Evolutionary conservation across 805 yeast species (phyloP), one percentile per base, ranked within the genome.

Genomic region (Candida orba): DNA sequence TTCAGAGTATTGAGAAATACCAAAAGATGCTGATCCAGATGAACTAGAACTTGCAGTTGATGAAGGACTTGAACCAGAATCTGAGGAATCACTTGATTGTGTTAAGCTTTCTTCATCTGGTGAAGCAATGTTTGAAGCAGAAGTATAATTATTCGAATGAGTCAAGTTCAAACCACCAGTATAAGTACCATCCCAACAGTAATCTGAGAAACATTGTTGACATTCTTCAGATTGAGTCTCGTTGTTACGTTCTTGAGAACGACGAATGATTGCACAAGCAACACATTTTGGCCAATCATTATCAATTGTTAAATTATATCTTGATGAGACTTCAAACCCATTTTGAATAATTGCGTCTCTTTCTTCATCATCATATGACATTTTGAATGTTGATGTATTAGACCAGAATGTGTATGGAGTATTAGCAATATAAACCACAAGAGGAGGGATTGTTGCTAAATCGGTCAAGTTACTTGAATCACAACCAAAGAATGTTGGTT

Each of bases 401-500:
- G 91, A 74, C 56, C 67, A 65, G 57, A 60, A 81, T 24, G 81
- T 68, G 60, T 75, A 80, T 31, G 86, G 84, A 43, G 79, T 62
- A 60, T 88, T 88, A 38, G 95, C 90, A 44, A 77, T 70, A 56
- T 84, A 86, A n/a, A 88, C 77, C 34, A 88, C 71, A 45, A 87
- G 68, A 3, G 95, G 95, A 24, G 90, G 89, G 34, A 71, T 67
- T 24, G 70, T 66, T 36, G 69, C 58, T 47, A 81, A 67, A 14
- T 62, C 65, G 8, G 89, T 78, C 57, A 81, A 65, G 56, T 84
- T 83, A 1, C 63, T 51, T 5, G 85, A 72, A 57, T 84, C 74
- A 63, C 96, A 87, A 30, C 96, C 96, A 59, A 88, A 88, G 66
- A 88, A 87, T 1, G 83, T 71, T 40, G 95, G 95, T 47, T 65